Percentiles rank a stretch among this genome's conserved stretches.
These are phyloP conservation scores for Xerocomus potaroensis DNA, from an alignment of 768 basidiomycete species.

Conservation along the genomic window DNA sequence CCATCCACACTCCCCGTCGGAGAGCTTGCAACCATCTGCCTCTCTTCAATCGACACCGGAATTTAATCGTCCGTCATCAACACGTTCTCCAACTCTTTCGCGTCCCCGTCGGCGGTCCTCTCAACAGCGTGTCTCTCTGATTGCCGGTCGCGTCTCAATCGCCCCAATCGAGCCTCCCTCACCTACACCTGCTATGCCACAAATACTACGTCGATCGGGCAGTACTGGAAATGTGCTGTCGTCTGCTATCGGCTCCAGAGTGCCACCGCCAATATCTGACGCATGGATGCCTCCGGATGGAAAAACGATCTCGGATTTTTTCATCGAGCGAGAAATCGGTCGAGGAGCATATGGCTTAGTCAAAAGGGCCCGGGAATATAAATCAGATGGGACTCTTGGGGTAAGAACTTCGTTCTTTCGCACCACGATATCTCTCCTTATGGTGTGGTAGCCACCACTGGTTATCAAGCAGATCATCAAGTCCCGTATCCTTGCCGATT, in stretches of 20 bases:
- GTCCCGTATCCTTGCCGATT: conserved; percentile 96
- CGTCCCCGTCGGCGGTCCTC: conserved; percentile 75
- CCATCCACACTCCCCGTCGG: conserved; percentile 31
- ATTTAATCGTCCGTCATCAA: conserved; percentile 28
- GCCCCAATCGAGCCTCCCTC: conserved; percentile 72
- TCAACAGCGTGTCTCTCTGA: conserved; percentile 78
- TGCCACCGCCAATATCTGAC: conserved; percentile 53
- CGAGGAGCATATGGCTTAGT: conserved; percentile 95
- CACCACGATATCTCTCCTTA: conserved; percentile 4
- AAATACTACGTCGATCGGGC: conserved; percentile 57
- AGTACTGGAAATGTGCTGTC: conserved; percentile 65
- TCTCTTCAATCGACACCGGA: conserved; percentile 19
- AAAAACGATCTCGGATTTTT: conserved; percentile 79
- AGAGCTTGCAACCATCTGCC: conserved; percentile 15
- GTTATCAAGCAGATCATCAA: conserved; percentile 99
- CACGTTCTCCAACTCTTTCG: conserved; percentile 53
- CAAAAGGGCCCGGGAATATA: conserved; percentile 80
- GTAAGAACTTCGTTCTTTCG: conserved; percentile 45
- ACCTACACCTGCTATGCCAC: conserved; percentile 55
- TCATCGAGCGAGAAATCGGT: conserved; percentile 84
- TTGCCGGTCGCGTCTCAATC: conserved; percentile 78
- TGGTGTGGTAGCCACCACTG: conserved; percentile 60
- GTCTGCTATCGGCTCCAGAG: conserved; percentile 52
- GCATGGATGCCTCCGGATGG: conserved; percentile 40
- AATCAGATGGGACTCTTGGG: conserved; percentile 71